Evolutionary conservation across 495 filamentous ascomycete genomes (phyloP), one percentile per base, ranked within the genome.

Genomic region (Podospora comata): DNA sequence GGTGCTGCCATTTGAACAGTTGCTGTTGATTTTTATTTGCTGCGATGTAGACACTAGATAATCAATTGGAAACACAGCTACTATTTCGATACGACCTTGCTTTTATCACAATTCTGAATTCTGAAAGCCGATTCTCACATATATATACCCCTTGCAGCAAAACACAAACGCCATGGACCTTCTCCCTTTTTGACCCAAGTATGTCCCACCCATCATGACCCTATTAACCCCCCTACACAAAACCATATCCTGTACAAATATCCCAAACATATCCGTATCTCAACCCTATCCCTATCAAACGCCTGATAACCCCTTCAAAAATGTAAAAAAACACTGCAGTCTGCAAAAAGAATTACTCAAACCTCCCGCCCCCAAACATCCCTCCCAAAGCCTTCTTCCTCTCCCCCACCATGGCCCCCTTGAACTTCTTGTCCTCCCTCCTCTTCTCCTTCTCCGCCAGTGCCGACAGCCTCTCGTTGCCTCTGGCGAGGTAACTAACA

Each of bases 401-500:
- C 65, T 75, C 85, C 83, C 77, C 89, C 65, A 73, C 32, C 30
- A 48, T 44, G 4, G 30, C 90, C 28, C 83, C 87, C 80, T 88
- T 90, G 68, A 85, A 86, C 79, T 90, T 86, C 68, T 82, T 84
- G 76, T 89, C 90, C 75, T 89, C 88, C 61, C 90, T 81, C 74
- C 84, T 82, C 74, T 82, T 82, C 79, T 90, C 88, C 39, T 78
- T 82, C 74, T 87, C 88, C 56, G 85, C 85, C 23, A 91, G 74
- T 44, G 81, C 82, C 3, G 81, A 83, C 67, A 82, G 81, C 70
- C 87, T 78, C 79, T 91, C 88, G 70, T 78, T 88, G 79, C 91
- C 94, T 59, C 92, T 85, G 4, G 91, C 87, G 74, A 94, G 91
- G 68, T 90, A 96, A 72, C 94, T 93, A 39, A 97, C 87, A 48